A percentile compares a stretch with the other conserved stretches of the same genome.
These are phyloP conservation scores for Wickerhamomyces bovis DNA, from an alignment of 805 yeast species.

Conservation along the genomic window DNA sequence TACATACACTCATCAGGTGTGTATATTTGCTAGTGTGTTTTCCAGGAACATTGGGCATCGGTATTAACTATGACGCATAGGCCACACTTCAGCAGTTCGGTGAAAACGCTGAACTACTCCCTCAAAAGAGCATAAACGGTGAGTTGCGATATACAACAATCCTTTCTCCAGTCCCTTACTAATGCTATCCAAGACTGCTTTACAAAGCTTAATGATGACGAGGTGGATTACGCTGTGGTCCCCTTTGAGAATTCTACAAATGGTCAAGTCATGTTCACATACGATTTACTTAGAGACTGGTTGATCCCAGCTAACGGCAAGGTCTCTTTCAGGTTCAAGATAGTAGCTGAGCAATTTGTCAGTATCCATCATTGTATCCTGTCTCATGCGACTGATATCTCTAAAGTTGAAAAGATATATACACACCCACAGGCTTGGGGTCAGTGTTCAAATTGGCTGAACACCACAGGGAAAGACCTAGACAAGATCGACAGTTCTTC, in stretches of 20 bases:
- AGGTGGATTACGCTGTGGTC: slow-evolving; percentile 66
- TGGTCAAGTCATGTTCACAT: slow-evolving; percentile 85
- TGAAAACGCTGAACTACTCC: slow-evolving; percentile 18
- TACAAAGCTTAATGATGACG: slow-evolving; percentile 34
- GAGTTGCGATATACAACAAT: slow-evolving; percentile 17
- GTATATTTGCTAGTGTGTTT: background rate
- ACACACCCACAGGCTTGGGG: slow-evolving; percentile 99
- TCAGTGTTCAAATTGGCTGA: slow-evolving; percentile 62
- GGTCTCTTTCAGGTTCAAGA: slow-evolving; percentile 34
- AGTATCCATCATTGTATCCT: slow-evolving; percentile 74
- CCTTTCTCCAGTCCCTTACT: slow-evolving; percentile 20
- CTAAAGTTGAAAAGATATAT: slow-evolving; percentile 51
- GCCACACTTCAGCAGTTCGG: slow-evolving; percentile 55
- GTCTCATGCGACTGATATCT: slow-evolving; percentile 37
- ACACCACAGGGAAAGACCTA: slow-evolving; percentile 28
- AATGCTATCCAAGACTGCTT: slow-evolving; percentile 54
- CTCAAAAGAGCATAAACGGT: slow-evolving; percentile 17
- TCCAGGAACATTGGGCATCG: background rate
- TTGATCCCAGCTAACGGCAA: slow-evolving; percentile 27
- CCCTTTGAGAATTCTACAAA: slow-evolving; percentile 95
- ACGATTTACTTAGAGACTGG: slow-evolving; percentile 74
- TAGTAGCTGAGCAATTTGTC: slow-evolving; percentile 78
- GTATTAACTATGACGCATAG: slow-evolving; percentile 18
- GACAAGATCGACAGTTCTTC: slow-evolving; percentile 63
- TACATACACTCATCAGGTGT: slow-evolving; percentile 84